Base-by-base conservation (phyloP, 208 protist genomes). In the Leishmania tropica region DNA sequence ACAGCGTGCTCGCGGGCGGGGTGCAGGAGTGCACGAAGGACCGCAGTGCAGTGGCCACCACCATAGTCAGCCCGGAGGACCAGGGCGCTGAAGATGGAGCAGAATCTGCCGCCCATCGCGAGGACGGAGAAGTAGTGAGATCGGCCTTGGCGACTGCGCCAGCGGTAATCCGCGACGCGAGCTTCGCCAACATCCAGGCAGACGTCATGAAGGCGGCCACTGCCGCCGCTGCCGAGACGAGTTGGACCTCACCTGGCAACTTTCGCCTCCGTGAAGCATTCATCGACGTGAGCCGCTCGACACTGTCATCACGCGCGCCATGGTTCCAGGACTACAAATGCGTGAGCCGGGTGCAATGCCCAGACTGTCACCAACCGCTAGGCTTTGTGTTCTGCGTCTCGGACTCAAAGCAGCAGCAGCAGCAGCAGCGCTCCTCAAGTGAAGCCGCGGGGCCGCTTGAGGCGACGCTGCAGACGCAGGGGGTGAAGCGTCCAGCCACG, bases 321-420 rank as follows among this genome's bases (percentile, higher is more conserved):
- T 96, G 93, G 93, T 96, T 96, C 81, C 79, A 83, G 10, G 78
- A 79, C 47, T 96, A 92, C 82, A 80, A 72, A 31, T 94, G 88
- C 68, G 75, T 70, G 45, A 70, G 86, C 28, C 85, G 89, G 7
- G 84, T 94, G 40, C 89, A 96, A 76, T 96, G 93, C 68, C 90
- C 93, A 1, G 93, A 96, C 70, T 96, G 93, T 85, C 93, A 96
- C 70, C 81, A 94, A 47, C 83, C 87, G 1, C 85, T 96, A 6
- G 93, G 91, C 6, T 96, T 92, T 56, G 48, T 96, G 13, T 96
- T 95, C 85, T 73, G 85, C 13, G 68, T 70, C 64, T n/a, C 72
- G 3, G 76, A 83, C 56, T 17, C 51, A 17, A 79, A 62, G 11
- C 28, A 45, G 2, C 40, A 68, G 73, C 35, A 81, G 21, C 65